Conservation (phyloP, 495 filamentous ascomycete species). For the Lasiosphaeris hirsuta region DNA sequence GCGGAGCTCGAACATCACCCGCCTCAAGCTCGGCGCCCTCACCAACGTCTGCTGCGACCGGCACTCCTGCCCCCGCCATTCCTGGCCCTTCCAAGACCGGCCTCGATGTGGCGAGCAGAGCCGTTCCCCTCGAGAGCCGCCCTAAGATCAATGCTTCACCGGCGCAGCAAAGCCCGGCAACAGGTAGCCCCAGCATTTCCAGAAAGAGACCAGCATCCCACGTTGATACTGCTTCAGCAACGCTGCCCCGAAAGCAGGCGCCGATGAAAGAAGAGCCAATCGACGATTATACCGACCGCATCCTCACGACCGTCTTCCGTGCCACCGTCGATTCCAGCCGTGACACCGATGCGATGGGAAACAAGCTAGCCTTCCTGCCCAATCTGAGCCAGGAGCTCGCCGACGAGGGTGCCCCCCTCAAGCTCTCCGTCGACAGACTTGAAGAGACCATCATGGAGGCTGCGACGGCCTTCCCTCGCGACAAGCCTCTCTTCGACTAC, state of each 20-base stretch:
- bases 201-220: constrained; percentile 29
- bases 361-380: constrained; percentile 54
- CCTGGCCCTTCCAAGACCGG: constrained; percentile 7
- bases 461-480: constrained; percentile 34
- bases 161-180: constrained; percentile 9
- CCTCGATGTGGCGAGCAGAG: constrained; percentile 2
- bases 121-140: constrained; percentile 4
- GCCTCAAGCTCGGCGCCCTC: constrained; percentile 12
- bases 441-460: constrained; percentile 72
- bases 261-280: constrained; percentile 33
- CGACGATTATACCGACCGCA: constrained; percentile 69
- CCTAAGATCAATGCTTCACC: constrained; percentile 33
- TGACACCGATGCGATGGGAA: constrained; percentile 57
- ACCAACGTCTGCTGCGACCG: constrained; percentile 9
- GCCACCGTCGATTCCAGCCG: constrained; percentile 62
- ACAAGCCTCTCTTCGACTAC: constrained; percentile 68
- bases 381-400: constrained; percentile 64
- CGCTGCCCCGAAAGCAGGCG: constrained; percentile 26
- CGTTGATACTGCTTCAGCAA: constrained; percentile 26
- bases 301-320: constrained; percentile 67
- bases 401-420: constrained; percentile 53
- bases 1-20: constrained; percentile 23
- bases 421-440: constrained; percentile 59
- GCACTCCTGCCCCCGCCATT: constrained; percentile 4
- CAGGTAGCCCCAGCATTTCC: constrained; percentile 24